Percentiles rank a stretch among this genome's conserved stretches.
phyloP scores from a whole-genome alignment of 768 basidiomycete genomes.

The Mycena indigotica region DNA sequence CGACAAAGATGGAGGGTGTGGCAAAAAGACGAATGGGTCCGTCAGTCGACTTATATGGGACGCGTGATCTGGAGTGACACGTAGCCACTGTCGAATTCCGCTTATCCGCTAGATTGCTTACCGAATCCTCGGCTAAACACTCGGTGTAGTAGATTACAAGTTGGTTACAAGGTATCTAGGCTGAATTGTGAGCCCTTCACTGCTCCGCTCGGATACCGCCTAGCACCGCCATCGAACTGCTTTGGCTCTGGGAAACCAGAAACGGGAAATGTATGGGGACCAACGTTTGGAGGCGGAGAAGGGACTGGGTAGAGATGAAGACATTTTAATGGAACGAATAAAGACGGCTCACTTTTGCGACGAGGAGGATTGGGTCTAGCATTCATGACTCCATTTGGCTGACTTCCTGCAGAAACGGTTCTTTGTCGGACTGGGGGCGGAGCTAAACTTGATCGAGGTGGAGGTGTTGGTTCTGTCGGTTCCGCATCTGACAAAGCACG shows the following conservation, averaged over 20 bases:
- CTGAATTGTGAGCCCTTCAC: slow-evolving; percentile 75
- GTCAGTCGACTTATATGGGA: too few species aligned
- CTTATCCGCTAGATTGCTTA: slow-evolving; percentile 2
- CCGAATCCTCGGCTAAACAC: slow-evolving; percentile 3
- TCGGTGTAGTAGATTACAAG: not conserved
- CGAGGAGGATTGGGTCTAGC: slow-evolving; percentile 37
- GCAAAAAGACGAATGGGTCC: slow-evolving; percentile 47
- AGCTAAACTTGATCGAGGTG: slow-evolving; percentile 33
- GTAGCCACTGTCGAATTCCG: not conserved
- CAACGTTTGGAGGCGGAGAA: slow-evolving; percentile 60
- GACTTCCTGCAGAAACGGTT: slow-evolving; percentile 26
- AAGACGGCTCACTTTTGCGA: slow-evolving; percentile 49
- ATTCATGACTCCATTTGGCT: slow-evolving; percentile 18
- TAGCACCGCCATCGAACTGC: slow-evolving; percentile 51
- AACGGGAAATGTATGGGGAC: slow-evolving; percentile 74
- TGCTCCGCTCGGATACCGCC: slow-evolving; percentile 67
- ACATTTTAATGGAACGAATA: slow-evolving; percentile 9
- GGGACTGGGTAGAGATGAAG: slow-evolving; percentile 37
- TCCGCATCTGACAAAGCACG: slow-evolving; percentile 49
- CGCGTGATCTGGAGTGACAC: not conserved
- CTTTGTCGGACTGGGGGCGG: slow-evolving; percentile 25
- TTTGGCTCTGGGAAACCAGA: slow-evolving; percentile 79
- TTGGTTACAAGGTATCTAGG: slow-evolving; percentile 29
- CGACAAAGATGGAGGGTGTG: slow-evolving; percentile 27
- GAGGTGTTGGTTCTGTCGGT: slow-evolving; percentile 35